Evolutionary conservation across 2,329 filamentous ascomycete genomes (phyloP).

Genomic region (Fusarium palustre): DNA sequence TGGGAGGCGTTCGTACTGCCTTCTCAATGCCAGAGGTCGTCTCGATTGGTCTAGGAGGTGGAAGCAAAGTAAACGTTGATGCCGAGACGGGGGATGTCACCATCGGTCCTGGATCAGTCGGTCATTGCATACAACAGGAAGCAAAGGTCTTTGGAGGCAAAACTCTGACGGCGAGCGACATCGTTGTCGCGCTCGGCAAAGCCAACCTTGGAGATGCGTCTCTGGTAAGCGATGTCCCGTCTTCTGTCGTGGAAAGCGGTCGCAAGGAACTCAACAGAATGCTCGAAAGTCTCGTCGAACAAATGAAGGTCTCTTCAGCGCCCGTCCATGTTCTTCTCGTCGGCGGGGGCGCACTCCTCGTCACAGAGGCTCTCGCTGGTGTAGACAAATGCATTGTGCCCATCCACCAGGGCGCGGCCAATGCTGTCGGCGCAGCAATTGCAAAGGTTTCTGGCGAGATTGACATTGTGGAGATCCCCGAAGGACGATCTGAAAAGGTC

Average conservation of each 20-base stretch:
- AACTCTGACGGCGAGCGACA: conserved; percentile 65
- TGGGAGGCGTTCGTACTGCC: conserved; percentile 69
- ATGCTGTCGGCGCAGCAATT: conserved; percentile 71
- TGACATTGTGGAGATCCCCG: conserved; percentile 63
- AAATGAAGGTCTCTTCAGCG: conserved; percentile 67
- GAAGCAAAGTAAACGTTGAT: conserved; percentile 51
- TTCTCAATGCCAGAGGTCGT: conserved; percentile 69
- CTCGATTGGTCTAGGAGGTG: conserved; percentile 68
- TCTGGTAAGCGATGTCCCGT: conserved; percentile 46
- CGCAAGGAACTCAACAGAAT: conserved; percentile 57
- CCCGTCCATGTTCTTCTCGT: conserved; percentile 66
- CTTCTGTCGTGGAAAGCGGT: conserved; percentile 36
- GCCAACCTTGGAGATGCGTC: conserved; percentile 48
- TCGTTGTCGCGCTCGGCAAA: conserved; percentile 56
- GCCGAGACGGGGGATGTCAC: conserved; percentile 48
- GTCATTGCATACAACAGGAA: conserved; percentile 61
- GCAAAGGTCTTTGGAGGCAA: conserved; percentile 65
- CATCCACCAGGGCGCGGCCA: conserved; percentile 66
- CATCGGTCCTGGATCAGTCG: conserved; percentile 69
- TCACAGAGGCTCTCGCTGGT: conserved; percentile 60
- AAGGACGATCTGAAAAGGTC: conserved; percentile 53
- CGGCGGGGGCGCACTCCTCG: conserved; percentile 67
- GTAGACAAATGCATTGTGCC: conserved; percentile 64
- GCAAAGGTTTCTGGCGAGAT: conserved; percentile 65
- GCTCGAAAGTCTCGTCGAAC: conserved; percentile 64